These are phyloP conservation scores for Niebla homalea DNA, from an alignment of 495 filamentous ascomycete species.

Conservation along the genomic window DNA sequence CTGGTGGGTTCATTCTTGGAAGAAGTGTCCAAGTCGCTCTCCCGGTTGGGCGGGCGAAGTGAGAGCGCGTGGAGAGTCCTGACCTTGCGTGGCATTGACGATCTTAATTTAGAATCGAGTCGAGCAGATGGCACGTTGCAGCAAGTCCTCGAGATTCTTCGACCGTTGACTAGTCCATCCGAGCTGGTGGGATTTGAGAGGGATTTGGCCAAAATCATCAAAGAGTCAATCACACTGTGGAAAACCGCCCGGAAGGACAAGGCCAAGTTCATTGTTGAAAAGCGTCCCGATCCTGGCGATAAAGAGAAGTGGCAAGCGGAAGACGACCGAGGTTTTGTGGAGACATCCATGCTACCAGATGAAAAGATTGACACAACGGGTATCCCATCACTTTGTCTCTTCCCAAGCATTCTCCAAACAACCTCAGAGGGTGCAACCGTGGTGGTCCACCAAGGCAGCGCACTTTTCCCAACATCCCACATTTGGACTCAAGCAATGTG, in stretches of 20 bases:
- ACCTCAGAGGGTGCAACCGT: background rate
- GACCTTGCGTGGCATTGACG: slow-evolving; percentile 8
- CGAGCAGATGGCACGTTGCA: slow-evolving; percentile 2
- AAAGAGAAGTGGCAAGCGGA: slow-evolving; percentile 5
- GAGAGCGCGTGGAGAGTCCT: slow-evolving; percentile 12
- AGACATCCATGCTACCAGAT: background rate
- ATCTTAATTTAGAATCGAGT: background rate
- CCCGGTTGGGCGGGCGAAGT: slow-evolving; percentile 2
- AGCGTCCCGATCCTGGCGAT: slow-evolving; percentile 5
- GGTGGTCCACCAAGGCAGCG: slow-evolving; percentile 7
- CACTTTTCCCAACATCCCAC: slow-evolving; percentile 7
- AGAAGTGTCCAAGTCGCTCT: slow-evolving; percentile 6
- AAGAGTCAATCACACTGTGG: slow-evolving; percentile 6
- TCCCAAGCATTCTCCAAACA: slow-evolving; percentile 5
- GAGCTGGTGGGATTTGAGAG: slow-evolving; percentile 2
- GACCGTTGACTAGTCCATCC: slow-evolving; percentile 3
- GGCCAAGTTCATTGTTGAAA: slow-evolving; percentile 4
- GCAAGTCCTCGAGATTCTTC: slow-evolving; percentile 1
- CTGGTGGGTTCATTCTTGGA: slow-evolving; percentile 5
- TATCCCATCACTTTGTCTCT: slow-evolving; percentile 5
- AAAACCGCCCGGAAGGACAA: slow-evolving; percentile 5
- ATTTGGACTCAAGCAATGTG: slow-evolving; percentile 9
- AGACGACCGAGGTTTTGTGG: background rate
- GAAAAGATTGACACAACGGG: slow-evolving; percentile 6
- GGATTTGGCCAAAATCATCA: background rate